Evolutionary conservation across 2,329 filamentous ascomycete genomes (phyloP).

Genomic region (Fusarium sp.): DNA sequence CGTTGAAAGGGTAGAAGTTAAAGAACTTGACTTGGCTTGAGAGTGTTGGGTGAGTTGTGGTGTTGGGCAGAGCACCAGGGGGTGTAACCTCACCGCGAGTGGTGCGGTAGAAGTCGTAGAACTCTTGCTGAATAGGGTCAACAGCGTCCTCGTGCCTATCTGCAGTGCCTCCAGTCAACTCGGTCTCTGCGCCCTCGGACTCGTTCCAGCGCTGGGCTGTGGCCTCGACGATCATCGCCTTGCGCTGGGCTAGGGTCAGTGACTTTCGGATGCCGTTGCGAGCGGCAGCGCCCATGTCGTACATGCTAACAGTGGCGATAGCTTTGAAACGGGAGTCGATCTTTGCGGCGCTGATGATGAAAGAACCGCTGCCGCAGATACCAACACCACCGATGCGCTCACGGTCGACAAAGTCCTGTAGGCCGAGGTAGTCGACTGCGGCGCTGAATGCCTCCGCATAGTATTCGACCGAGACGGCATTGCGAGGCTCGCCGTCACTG

Average conservation of each 20-base stretch:
- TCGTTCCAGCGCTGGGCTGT: not conserved
- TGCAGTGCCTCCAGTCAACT: not conserved
- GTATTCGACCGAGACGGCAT: slow-evolving; percentile 39
- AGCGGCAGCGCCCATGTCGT: not conserved
- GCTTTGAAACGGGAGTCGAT: slow-evolving; percentile 42
- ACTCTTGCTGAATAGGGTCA: slow-evolving; percentile 1
- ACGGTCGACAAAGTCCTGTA: slow-evolving; percentile 39
- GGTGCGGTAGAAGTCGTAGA: slow-evolving; percentile 24
- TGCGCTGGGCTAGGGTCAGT: not conserved
- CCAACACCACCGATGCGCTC: slow-evolving; percentile 47
- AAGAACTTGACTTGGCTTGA: slow-evolving; percentile 45
- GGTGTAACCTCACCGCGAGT: slow-evolving; percentile 13
- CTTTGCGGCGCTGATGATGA: slow-evolving; percentile 51
- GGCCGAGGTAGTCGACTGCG: slow-evolving; percentile 46
- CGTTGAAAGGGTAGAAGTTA: slow-evolving; percentile 47
- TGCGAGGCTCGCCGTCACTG: not conserved
- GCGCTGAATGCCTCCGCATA: slow-evolving; percentile 47
- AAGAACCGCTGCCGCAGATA: slow-evolving; percentile 48
- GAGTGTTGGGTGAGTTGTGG: slow-evolving; percentile 48
- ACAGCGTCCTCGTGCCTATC: not conserved
- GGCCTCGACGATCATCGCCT: not conserved
- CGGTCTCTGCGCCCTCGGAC: not conserved
- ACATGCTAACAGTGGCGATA: slow-evolving; percentile 30
- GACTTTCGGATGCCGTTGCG: not conserved
- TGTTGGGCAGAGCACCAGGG: slow-evolving; percentile 14